phyloP scores from a whole-genome alignment of 805 yeast genomes.

The Yarrowia sp. region DNA sequence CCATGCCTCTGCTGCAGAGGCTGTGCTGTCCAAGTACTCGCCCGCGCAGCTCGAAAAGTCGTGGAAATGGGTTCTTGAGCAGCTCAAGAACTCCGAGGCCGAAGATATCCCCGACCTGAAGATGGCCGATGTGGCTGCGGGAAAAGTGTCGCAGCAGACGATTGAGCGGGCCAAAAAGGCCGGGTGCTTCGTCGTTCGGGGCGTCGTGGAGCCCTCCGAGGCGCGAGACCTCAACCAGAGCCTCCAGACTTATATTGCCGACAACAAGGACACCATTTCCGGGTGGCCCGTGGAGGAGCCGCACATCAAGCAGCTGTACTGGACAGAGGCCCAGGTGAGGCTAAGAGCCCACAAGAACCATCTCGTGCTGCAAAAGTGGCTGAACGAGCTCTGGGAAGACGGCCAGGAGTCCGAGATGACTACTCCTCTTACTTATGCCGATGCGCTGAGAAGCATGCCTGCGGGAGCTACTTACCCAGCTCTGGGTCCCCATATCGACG shows the following conservation, averaged over 20 bases:
- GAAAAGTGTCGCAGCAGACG: no score
- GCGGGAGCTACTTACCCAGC: not conserved
- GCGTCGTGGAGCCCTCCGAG: not conserved
- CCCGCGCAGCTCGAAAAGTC: not conserved
- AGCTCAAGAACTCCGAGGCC: not conserved
- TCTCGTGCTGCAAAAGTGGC: not conserved
- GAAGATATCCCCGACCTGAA: not conserved
- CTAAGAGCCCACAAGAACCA: not conserved
- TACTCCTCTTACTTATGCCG: slow-evolving; percentile 2
- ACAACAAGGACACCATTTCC: not conserved
- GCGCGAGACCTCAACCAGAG: not conserved
- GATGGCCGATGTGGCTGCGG: not conserved
- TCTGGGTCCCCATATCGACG: slow-evolving; percentile 6
- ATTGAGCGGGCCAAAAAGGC: not conserved
- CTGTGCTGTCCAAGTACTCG: not conserved
- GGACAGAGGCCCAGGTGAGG: not conserved
- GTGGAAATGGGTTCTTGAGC: not conserved
- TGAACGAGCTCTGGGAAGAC: slow-evolving; percentile 5
- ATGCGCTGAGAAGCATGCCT: not conserved
- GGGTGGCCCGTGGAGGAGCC: not conserved
- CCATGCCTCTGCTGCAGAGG: not conserved
- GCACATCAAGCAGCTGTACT: not conserved
- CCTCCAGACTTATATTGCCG: not conserved
- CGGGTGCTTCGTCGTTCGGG: not conserved
- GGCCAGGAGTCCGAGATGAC: no score